These are phyloP conservation scores for Zymoseptoria tritici DNA, from an alignment of 2,329 filamentous ascomycete genomes.

Conservation along the genomic window DNA sequence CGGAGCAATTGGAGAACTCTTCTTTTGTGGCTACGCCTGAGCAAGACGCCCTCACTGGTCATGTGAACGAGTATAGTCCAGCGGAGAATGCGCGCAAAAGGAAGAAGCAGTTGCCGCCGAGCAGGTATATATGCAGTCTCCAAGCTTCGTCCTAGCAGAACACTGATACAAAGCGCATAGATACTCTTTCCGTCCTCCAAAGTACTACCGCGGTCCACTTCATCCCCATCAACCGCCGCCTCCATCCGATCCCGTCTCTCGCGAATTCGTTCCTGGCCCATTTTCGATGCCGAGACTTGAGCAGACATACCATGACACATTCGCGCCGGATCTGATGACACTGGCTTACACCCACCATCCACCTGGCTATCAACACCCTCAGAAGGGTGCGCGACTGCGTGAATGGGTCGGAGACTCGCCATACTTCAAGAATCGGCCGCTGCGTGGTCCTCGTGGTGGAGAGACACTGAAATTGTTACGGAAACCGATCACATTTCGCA, in stretches of 20 bases:
- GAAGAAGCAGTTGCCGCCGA: conserved; percentile 40
- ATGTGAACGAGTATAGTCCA: conserved; percentile 33
- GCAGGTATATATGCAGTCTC: conserved; percentile 40
- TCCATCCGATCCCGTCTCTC: conserved; percentile 76
- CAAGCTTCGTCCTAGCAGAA: background rate
- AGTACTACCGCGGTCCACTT: conserved; percentile 87
- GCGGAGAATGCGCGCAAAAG: conserved; percentile 37
- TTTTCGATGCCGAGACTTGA: conserved; percentile 81
- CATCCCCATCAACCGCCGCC: conserved; percentile 89
- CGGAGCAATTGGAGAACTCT: conserved; percentile 37
- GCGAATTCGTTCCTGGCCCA: conserved; percentile 81
- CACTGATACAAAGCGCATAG: conserved; percentile 39
- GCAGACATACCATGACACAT: conserved; percentile 81
- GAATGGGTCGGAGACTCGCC: conserved; percentile 85
- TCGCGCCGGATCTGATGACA: conserved; percentile 80
- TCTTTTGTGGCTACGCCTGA: conserved; percentile 29
- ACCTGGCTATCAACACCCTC: conserved; percentile 59
- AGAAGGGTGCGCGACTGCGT: conserved; percentile 61
- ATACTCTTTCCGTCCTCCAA: conserved; percentile 91
- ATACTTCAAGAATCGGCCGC: conserved; percentile 86
- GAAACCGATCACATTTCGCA: conserved; percentile 64
- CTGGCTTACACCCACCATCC: conserved; percentile 80
- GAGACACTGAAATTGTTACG: conserved; percentile 63
- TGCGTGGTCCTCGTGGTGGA: conserved; percentile 75
- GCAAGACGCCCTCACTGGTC: conserved; percentile 32